phyloP scores from a whole-genome alignment of 768 basidiomycete genomes.

The Peribolospora kevripleyi region DNA sequence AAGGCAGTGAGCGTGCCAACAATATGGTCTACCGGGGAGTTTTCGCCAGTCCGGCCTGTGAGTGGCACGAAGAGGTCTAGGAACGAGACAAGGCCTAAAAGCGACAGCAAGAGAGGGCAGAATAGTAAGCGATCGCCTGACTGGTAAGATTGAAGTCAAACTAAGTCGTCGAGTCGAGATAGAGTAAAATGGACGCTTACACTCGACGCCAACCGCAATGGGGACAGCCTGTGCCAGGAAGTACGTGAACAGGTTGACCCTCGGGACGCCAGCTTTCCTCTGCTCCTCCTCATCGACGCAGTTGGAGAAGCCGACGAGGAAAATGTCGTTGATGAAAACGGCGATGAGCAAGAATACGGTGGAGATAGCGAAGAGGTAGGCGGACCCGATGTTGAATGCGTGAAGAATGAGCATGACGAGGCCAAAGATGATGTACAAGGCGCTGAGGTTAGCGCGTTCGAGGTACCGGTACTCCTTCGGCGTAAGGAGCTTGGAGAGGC shows the following conservation, averaged over 20 bases:
- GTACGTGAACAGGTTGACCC: slow-evolving; percentile 33
- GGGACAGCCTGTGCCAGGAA: slow-evolving; percentile 34
- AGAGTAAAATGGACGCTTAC: neutral
- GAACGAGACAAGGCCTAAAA: slow-evolving; percentile 34
- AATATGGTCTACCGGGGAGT: slow-evolving; percentile 68
- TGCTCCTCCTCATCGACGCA: neutral
- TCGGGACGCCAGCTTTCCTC: neutral
- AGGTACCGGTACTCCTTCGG: slow-evolving; percentile 25
- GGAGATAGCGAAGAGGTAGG: slow-evolving; percentile 44
- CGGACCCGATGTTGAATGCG: slow-evolving; percentile 41
- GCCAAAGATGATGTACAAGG: slow-evolving; percentile 34
- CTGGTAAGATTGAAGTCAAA: no score
- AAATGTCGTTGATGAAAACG: slow-evolving; percentile 30
- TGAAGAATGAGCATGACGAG: slow-evolving; percentile 37
- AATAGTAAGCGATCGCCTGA: slow-evolving; percentile 1
- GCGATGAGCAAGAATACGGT: slow-evolving; percentile 34
- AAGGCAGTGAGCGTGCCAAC: slow-evolving; percentile 51
- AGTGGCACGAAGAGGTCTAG: slow-evolving; percentile 77
- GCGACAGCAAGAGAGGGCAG: slow-evolving; percentile 27
- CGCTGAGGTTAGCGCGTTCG: slow-evolving; percentile 40
- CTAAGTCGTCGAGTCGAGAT: neutral
- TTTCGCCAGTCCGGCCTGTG: slow-evolving; percentile 42
- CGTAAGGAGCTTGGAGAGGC: slow-evolving; percentile 21
- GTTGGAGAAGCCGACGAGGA: slow-evolving; percentile 4
- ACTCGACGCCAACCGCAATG: slow-evolving; percentile 14